Evolutionary conservation across 2,329 filamentous ascomycete genomes (phyloP).

Genomic region (Colletotrichum euphorbiae): DNA sequence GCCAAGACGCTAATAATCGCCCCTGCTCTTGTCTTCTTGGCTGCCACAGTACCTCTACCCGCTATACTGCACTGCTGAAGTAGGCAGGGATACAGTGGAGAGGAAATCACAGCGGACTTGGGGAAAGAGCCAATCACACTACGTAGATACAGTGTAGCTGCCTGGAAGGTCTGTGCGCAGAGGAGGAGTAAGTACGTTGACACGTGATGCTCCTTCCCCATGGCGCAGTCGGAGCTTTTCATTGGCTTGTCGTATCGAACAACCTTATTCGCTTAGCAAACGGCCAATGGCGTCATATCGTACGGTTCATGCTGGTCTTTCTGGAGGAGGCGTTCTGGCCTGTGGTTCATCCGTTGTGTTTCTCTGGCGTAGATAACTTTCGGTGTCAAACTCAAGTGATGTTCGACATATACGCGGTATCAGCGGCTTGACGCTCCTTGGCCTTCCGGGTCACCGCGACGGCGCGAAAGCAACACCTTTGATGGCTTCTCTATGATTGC

Average conservation of each 20-base stretch:
- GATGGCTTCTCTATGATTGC: neutral
- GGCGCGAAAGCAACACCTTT: constrained; percentile 8
- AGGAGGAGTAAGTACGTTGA: neutral
- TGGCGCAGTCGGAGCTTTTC: constrained; percentile 16
- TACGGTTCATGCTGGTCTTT: neutral
- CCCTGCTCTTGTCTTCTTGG: constrained; percentile 17
- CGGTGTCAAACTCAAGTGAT: constrained; percentile 4
- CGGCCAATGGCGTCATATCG: constrained; percentile 33
- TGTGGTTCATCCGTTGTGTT: constrained; percentile 17
- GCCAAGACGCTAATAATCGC: constrained; percentile 30
- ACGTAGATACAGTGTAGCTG: too few species aligned
- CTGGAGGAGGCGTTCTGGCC: constrained; percentile 7
- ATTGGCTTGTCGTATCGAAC: constrained; percentile 31
- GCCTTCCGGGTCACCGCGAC: neutral
- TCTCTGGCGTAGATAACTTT: constrained; percentile 6
- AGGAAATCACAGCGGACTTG: neutral
- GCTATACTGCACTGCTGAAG: constrained; percentile 7
- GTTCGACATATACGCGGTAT: neutral
- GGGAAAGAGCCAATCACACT: constrained; percentile 27
- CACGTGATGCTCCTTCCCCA: constrained; percentile 24
- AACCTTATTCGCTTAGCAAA: constrained; percentile 24
- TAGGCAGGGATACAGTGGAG: neutral
- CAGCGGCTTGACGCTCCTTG: neutral
- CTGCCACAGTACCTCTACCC: constrained; percentile 24
- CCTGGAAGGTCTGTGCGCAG: neutral